Base-by-base conservation (phyloP, 805 yeast species). In the Candida pini region DNA sequence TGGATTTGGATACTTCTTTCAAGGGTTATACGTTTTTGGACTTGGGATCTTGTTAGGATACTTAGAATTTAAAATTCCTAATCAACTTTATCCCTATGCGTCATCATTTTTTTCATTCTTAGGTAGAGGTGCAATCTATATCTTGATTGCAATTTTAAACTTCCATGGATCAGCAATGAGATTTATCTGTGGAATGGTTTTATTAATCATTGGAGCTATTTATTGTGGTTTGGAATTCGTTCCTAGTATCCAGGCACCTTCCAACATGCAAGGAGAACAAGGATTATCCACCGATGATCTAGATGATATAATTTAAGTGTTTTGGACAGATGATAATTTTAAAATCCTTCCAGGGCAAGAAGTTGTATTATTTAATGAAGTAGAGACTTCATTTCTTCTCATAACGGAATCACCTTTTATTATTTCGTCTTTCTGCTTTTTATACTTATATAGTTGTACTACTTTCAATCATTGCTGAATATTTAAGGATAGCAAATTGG, bases 241-340 rank as follows among this genome's bases (percentile, higher is more conserved):
- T 18, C 87, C 89, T 14, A 73, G 82, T 40, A 65, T 85, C 27
- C 79, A 83, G 34, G 81, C 88, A 19, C 96, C 96, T 14, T 82
- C 74, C 38, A 85, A 81, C 60, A 85, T 87, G 84, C 82, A 71
- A 49, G 62, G 69, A 25, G 78, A 66, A 28, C 66, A 67, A 24
- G 63, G 63, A 4, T 42, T 58, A 13, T 40, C 56, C 13, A 44
- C 57, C 18, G 62, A 59, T 36, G 60, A 51, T 13, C 40, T 57
- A 12, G 64, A 58, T 22, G 64, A 60, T 42, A 53, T 60, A 25
- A 58, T 60, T 22, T 56, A 37, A 38, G 18, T 22, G 15, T 21
- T 20, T n/a, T n/a, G n/a, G n/a, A n/a, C n/a, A n/a, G n/a, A n/a
- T n/a, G n/a, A n/a, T n/a, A n/a, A n/a, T n/a, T n/a, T n/a, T n/a